Evolutionary conservation across 1,284 basidiomycete species (phyloP), one percentile per base, ranked within the genome.

Genomic region (Heterobasidion annosum): DNA sequence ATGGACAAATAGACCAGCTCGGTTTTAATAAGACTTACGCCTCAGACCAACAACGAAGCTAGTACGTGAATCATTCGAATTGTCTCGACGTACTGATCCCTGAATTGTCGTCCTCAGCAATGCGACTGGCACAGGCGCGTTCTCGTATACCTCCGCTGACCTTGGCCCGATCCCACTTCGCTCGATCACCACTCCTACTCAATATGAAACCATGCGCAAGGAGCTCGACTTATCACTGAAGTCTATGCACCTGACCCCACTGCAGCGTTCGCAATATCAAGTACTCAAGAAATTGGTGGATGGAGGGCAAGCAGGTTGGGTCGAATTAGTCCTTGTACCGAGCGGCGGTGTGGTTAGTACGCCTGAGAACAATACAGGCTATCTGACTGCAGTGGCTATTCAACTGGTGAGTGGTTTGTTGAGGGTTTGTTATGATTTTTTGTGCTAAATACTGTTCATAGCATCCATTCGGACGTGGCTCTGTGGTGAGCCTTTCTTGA

Each of bases 381-480:
- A 55, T 18, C 18, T 47, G 10, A 47, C 45, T 10, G n/a, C 45
- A 16, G 16, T 47, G 3, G 45, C 45, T 47, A 16, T 47, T 8
- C 37, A 40, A n/a, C n/a, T 40, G 37, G 37, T 40, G 3, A 40
- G 37, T 40, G n/a, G 3, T n/a, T 1, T 40, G 3, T 40, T n/a
- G 4, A 40, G 12, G 45, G 3, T n/a, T 47, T 19, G 45, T 8
- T 25, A 32, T 16, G 10, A 10, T 18, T 47, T 16, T 58, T n/a
- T 54, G 50, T 18, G 52, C 59, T 40, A 52, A 58, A 43, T 7
- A 13, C 45, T 16, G 25, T 47, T 32, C 4, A 3, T 42, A 58
- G 58, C 57, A 58, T 42, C 34, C 57, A 32, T 59, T 58, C 53
- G 52, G 57, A 33, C 45, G 45, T 12, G 58, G 57, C 25, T 59